Evolutionary conservation across 352 stramenopile species (phyloP).

Genomic region (Phytophthora crassamura): DNA sequence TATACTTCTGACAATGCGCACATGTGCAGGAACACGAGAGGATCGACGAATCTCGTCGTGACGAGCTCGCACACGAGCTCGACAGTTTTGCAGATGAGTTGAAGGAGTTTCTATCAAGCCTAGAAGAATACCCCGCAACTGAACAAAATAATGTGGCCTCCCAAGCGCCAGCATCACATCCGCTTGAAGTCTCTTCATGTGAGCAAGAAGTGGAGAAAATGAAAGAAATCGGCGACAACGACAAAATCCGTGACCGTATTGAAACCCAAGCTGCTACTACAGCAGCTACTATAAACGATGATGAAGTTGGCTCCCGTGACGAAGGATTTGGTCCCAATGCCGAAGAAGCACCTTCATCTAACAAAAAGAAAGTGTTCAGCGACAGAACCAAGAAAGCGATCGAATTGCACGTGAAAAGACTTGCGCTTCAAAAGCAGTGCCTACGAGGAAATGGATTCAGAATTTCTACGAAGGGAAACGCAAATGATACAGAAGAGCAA

Average conservation of each 20-base stretch:
- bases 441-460: not conserved
- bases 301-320: not conserved
- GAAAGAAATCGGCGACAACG: no score
- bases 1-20: not conserved
- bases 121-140: not conserved
- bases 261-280: not conserved
- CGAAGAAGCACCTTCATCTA: not conserved
- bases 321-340: not conserved
- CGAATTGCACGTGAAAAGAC: slow-evolving; percentile 24
- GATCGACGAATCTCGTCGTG: not conserved
- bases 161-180: no score
- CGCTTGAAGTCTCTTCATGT: no score
- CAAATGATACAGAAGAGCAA: not conserved
- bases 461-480: not conserved
- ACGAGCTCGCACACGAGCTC: slow-evolving; percentile 35
- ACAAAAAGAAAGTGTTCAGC: slow-evolving; percentile 12
- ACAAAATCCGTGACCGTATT: no score
- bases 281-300: not conserved
- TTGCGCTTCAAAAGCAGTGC: slow-evolving; percentile 10
- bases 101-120: slow-evolving; percentile 25
- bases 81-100: slow-evolving; percentile 37
- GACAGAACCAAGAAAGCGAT: slow-evolving; percentile 31
- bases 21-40: slow-evolving; percentile 4
- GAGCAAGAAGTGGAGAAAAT: no score
- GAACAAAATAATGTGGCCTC: not conserved